Evolutionary conservation across 805 yeast genomes (phyloP).

Genomic region (Hanseniaspora clermontiae): DNA sequence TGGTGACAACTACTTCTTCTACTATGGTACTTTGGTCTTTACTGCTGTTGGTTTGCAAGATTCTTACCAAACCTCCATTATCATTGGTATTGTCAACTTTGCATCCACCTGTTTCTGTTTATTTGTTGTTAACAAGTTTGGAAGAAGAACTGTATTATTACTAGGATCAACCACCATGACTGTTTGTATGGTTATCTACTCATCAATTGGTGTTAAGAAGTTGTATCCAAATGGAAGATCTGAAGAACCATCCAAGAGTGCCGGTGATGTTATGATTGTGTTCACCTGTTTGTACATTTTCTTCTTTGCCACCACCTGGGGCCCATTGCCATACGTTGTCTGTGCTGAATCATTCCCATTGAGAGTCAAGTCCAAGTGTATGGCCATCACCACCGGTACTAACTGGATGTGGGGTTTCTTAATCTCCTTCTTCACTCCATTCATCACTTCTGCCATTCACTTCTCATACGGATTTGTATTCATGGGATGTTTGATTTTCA

Average conservation of each 20-base stretch:
- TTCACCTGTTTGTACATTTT: constrained; percentile 57
- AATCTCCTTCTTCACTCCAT: constrained; percentile 59
- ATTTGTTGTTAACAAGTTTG: constrained; percentile 41
- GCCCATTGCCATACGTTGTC: constrained; percentile 53
- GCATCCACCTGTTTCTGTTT: constrained; percentile 43
- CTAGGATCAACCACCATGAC: constrained; percentile 40
- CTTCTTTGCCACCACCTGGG: constrained; percentile 68
- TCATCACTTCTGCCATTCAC: constrained; percentile 48
- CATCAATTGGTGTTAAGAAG: constrained; percentile 47
- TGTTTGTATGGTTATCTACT: constrained; percentile 36
- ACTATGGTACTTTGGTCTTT: constrained; percentile 53
- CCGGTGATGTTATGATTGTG: constrained; percentile 60
- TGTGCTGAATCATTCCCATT: constrained; percentile 60
- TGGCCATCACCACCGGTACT: constrained; percentile 47
- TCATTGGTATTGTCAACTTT: constrained; percentile 49
- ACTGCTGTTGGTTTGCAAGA: constrained; percentile 48
- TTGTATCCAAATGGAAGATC: constrained; percentile 33
- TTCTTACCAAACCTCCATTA: constrained; percentile 46
- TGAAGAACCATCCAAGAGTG: constrained; percentile 33
- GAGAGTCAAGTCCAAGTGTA: constrained; percentile 48
- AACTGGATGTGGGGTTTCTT: constrained; percentile 60
- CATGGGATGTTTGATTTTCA: constrained; percentile 42
- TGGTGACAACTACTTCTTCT: constrained; percentile 56
- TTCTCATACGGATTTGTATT: constrained; percentile 56
- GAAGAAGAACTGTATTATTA: constrained; percentile 38